Conservation (phyloP, 108 stramenopile species). For the Skeletonema potamos region DNA sequence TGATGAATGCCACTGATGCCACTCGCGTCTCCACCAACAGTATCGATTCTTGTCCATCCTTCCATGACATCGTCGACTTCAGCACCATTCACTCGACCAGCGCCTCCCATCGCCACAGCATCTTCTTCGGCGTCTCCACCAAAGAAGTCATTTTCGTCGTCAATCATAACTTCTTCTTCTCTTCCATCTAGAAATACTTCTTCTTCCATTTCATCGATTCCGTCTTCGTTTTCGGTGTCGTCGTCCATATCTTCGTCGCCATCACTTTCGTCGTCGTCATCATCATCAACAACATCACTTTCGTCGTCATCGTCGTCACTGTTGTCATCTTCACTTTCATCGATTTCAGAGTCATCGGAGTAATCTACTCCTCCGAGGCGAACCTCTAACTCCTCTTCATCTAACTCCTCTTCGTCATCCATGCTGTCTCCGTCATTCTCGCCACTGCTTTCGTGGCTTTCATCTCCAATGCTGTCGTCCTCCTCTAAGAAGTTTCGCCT, state of each 20-base stretch:
- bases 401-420: constrained; percentile 39
- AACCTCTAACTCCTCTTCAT: constrained; percentile 8
- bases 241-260: constrained; percentile 43
- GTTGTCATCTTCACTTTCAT: constrained; percentile 35
- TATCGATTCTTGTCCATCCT: constrained; percentile 82
- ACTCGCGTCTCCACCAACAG: constrained; percentile 26
- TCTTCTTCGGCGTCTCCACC: constrained; percentile 28
- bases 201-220: constrained; percentile 18
- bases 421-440: constrained; percentile 44
- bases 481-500: constrained; percentile 22
- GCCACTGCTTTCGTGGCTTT: constrained; percentile 21
- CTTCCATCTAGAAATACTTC: constrained; percentile 33
- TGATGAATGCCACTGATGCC: constrained; percentile 57
- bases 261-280: constrained; percentile 52
- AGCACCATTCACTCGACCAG: constrained; percentile 10
- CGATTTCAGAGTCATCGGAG: constrained; percentile 20
- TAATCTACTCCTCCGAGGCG: constrained; percentile 38
- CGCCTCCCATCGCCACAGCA: constrained; percentile 12
- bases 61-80: constrained; percentile 46
- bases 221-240: constrained; percentile 28
- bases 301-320: constrained; percentile 30
- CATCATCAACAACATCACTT: constrained; percentile 20
- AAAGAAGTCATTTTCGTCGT: constrained; percentile 28
- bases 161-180: constrained; percentile 35
- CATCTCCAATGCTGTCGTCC: constrained; percentile 28